These are phyloP conservation scores for Hysterangium stoloniferum DNA, from an alignment of 768 basidiomycete species.

Conservation along the genomic window DNA sequence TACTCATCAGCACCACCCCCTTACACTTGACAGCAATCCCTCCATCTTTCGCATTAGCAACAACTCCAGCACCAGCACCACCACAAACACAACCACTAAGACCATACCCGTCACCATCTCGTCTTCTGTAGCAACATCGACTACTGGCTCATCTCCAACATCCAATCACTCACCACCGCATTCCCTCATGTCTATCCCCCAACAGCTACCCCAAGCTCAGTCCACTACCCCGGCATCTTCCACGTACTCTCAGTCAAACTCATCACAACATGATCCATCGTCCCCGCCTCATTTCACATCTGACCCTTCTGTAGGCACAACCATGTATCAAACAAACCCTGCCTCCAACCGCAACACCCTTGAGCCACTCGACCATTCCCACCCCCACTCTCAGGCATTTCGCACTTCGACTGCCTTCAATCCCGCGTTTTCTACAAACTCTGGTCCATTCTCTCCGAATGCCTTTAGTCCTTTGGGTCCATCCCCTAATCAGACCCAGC, in stretches of 20 bases:
- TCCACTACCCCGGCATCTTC: constrained; percentile 2
- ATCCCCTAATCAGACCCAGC: not conserved
- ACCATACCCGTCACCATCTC: constrained; percentile 22
- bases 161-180: not conserved
- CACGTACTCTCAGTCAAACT: constrained; percentile 4
- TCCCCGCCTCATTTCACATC: not conserved
- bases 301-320: not conserved
- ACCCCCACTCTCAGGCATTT: not conserved
- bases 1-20: constrained; percentile 41
- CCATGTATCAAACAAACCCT: not conserved
- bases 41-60: constrained; percentile 24
- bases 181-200: not conserved
- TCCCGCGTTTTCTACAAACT: not conserved
- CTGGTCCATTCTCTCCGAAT: not conserved
- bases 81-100: constrained; percentile 28
- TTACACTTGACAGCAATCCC: constrained; percentile 41
- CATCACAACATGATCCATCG: not conserved
- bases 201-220: too few relatives aligned
- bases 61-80: constrained; percentile 29
- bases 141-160: not conserved
- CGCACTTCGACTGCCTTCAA: constrained; percentile 1
- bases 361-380: not conserved
- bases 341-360: not conserved
- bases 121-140: constrained; percentile 15
- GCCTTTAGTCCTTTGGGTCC: constrained; percentile 1